Evolutionary conservation across 1,139 yeast genomes (phyloP), one percentile per base, ranked within the genome.

Genomic region (Blastobotrys capitulatus): DNA sequence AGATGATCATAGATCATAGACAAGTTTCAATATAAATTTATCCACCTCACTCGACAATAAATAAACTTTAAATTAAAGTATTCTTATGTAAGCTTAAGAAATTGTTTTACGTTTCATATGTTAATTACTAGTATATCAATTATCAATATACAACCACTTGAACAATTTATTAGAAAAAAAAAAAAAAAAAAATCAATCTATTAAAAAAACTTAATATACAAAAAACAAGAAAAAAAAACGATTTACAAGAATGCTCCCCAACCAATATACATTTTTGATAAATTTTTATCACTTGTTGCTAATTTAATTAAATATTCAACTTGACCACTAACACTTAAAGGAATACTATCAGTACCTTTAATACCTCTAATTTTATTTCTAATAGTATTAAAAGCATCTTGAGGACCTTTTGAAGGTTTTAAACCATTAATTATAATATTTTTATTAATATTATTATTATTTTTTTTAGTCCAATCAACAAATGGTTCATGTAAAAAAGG

Each of bases 401-500:
- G 80, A 0, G 89, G 87, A 2, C 70, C 61, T 26, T 62, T 52
- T 9, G 68, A 70, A 36, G 64, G 61, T 8, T 54, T 51, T 20
- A 62, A 55, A 6, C 62, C 65, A 38, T 59, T 60, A 34, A 59
- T 58, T 3, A 39, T n/a, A 7, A 37, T 27, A n/a, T 37, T 37
- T 3, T 13, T 2, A 10, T 16, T 34, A 13, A 53, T 46, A 9
- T 54, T 52, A 8, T 53, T 46, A 1, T 44, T 47, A 40, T 49
- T 52, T 40, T 53, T 53, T 40, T 53, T 49, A 2, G 58, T 50
- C 69, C 67, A 64, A 46, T 62, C 72, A 4, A 86, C 79, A 49
- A 88, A 83, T 1, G 96, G 96, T 67, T 94, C 99, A 64, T 92
- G 88, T 54, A 92, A 73, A 64, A 94, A 87, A 0, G 97, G 86